Base-by-base conservation (phyloP, 2,329 filamentous ascomycete species). In the Aspergillus carbonarius region DNA sequence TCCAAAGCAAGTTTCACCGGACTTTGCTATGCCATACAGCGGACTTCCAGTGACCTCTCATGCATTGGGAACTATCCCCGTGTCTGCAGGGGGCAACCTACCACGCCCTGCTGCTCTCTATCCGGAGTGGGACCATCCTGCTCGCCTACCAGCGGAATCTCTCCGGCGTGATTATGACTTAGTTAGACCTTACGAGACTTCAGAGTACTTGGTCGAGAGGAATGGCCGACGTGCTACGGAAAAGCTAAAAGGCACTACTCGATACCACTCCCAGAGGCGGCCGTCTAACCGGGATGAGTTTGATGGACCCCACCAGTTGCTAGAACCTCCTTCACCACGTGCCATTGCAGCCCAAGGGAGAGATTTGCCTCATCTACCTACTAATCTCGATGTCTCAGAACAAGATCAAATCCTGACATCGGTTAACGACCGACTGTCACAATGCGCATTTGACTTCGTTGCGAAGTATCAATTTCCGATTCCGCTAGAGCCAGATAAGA, bases 381-480 rank as follows among this genome's bases (percentile, higher is more conserved):
- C 90, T 68, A 91, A 92, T 73, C 83, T 96, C 51, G 84, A 90
- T 68, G 88, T 91, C 55, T 87, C 92, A 76, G 91, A 96, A 76
- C 91, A 96, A 80, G 91, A 95, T 77, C 85, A 84, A 70, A 90
- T 96, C 67, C 81, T 95, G 58, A 85, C 85, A 57, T 85, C 88
- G 74, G 90, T 95, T 75, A 95, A 95, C 78, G 90, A 93, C 76
- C 85, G 91, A 61, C 81, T 96, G 47, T 92, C 91, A 23, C 89
- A 90, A 74, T 95, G 91, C 74, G 91, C 91, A 32, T 96, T 89
- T 81, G 90, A 96, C 77, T 96, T 96, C 76, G 88, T 96, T 68
- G 91, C 91, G 68, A 92, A 92, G 76, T 95, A 95, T 74, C 91
- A 93, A 76, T 96, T 96, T 72, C 91, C 91, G 12, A 92, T 96